These are phyloP conservation scores for Umbelopsis sp. DNA, from an alignment of 371 early-diverging fungal genomes.

Conservation along the genomic window DNA sequence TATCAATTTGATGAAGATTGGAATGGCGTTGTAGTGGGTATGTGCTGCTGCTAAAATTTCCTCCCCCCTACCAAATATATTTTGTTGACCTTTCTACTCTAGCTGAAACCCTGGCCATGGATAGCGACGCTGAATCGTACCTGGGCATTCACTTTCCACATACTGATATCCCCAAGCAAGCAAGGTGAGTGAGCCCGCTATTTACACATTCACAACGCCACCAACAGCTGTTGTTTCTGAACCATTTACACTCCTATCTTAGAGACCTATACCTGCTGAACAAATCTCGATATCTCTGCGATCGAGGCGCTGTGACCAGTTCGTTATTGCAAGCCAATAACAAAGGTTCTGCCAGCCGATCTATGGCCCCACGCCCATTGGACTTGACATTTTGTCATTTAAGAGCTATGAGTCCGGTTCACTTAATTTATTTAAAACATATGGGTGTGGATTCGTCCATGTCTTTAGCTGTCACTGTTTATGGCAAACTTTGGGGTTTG, in stretches of 20 bases:
- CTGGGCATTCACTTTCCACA: conserved; percentile 18
- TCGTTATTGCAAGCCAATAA: not conserved
- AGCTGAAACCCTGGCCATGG: conserved; percentile 11
- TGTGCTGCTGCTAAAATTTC: not conserved
- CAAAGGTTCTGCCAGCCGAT: not conserved
- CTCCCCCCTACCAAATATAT: too few species aligned
- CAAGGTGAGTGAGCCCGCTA: not conserved
- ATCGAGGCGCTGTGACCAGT: conserved; percentile 5
- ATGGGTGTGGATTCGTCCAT: conserved; percentile 14
- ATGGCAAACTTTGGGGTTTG: conserved; percentile 13
- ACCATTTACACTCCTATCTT: not conserved
- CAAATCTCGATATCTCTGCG: conserved; percentile 7
- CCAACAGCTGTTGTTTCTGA: too few species aligned
- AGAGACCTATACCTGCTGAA: conserved; percentile 15
- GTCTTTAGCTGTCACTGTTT: conserved; percentile 13
- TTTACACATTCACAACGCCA: too few species aligned
- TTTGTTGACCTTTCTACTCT: too few species aligned
- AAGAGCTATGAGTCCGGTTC: conserved; percentile 19
- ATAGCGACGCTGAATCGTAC: conserved; percentile 11
- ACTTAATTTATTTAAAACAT: conserved; percentile 9
- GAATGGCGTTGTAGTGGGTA: conserved; percentile 19
- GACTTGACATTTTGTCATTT: conserved; percentile 19
- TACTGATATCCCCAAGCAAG: conserved; percentile 19
- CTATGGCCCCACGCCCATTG: not conserved
- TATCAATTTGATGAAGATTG: conserved; percentile 19